phyloP scores from a whole-genome alignment of 73 alveolate genomes.

The Durusdinium trenchii region DNA sequence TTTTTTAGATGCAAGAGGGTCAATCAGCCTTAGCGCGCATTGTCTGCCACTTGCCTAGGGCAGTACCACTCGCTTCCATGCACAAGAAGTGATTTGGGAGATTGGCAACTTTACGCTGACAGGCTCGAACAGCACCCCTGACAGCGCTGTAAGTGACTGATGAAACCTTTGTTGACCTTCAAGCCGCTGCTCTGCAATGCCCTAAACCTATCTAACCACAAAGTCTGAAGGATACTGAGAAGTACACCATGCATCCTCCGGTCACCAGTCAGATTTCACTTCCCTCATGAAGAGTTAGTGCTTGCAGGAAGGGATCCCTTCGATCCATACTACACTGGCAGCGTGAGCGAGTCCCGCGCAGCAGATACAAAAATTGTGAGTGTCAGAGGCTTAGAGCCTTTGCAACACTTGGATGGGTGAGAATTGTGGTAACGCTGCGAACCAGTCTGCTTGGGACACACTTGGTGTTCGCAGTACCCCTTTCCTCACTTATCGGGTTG shows the following conservation, averaged over 20 bases:
- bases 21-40: neutral
- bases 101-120: conserved; percentile 82
- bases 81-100: conserved; percentile 94
- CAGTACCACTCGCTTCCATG: conserved; percentile 82
- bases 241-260: too few species aligned
- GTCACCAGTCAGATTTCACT: too few species aligned
- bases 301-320: conserved; percentile 59
- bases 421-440: neutral
- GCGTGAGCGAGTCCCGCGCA: conserved; percentile 9
- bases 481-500: neutral
- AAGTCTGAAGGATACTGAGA: too few species aligned
- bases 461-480: neutral
- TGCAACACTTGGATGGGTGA: neutral
- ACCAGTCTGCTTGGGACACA: too few species aligned
- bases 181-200: too few species aligned
- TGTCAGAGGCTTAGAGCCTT: neutral
- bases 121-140: too few species aligned
- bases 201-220: too few species aligned
- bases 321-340: conserved; percentile 87
- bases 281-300: too few species aligned
- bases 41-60: conserved; percentile 20
- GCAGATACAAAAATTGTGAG: conserved; percentile 45
- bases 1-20: neutral
- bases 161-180: too few species aligned
- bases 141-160: too few species aligned